Evolutionary conservation across 768 basidiomycete species (phyloP), one percentile per base, ranked within the genome.

Genomic region (Suillus placidus): DNA sequence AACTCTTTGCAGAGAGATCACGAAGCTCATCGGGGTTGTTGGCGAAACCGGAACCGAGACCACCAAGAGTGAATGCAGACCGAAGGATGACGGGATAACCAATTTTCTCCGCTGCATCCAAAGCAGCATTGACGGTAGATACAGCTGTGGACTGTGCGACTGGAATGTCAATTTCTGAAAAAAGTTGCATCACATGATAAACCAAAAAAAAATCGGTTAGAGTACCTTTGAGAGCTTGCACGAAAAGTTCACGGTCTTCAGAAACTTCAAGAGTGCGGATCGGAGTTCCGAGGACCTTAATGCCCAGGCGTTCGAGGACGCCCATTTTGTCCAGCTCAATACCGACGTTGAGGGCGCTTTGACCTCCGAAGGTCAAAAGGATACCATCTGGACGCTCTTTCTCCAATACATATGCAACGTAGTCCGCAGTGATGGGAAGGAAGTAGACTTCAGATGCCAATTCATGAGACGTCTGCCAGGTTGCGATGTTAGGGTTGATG

Each of bases 401-500:
- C 82, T 99, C 97, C 76, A 99, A 83, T 34, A 99, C 95, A 74
- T 98, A 98, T 67, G 97, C 97, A 68, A 99, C 97, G 78, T 99
- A 99, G 78, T 99, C 97, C 61, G 93, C 80, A 0, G 97, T 98
- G 72, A 99, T 88, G 56, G 97, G 97, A 42, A 99, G 80, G 81
- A 99, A 99, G 81, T 99, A 99, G 70, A 99, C 95, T 76, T 98
- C 94, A 1, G 91, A 91, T 35, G 97, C 97, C 68, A 99, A 84
- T 77, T 98, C 90, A 76, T 99, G 97, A 9, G 96, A 98, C 1
- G 97, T 99, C 80, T 99, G 97, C 91, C 97, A 98, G 37, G 97
- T 99, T 51, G 97, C 97, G 69, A 99, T 98, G 76, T 99, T 99
- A 56, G 97, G 97, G 78, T 99, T 99, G 78, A 99, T 94, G 68